phyloP scores from a whole-genome alignment of 495 filamentous ascomycete genomes.

The Sabuloglossum arenarium region DNA sequence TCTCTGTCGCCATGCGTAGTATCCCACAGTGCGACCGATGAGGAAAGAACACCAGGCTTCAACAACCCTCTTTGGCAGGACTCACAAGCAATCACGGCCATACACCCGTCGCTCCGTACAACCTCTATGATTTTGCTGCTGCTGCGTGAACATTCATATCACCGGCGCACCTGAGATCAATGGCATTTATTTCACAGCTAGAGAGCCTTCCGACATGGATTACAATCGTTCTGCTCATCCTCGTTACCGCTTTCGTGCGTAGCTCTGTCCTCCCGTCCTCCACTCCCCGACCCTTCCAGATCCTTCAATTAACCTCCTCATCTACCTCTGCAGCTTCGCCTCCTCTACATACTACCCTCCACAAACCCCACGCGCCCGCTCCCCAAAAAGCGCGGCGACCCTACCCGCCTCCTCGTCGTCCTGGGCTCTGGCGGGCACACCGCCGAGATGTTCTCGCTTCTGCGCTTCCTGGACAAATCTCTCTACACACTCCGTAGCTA shows the following conservation, averaged over 20 bases:
- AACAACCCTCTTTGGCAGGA: too few species aligned
- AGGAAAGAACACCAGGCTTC: background rate
- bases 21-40: background rate
- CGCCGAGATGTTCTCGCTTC: conserved; percentile 73
- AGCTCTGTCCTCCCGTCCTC: background rate
- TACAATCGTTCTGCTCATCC: conserved; percentile 4
- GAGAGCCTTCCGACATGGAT: background rate
- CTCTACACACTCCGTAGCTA: conserved; percentile 57
- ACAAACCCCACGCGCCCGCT: conserved; percentile 10
- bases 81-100: too few species aligned
- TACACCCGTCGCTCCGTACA: too few species aligned
- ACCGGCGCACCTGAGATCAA: background rate
- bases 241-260: background rate
- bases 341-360: conserved; percentile 27
- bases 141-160: too few species aligned
- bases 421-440: conserved; percentile 91
- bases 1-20: too few species aligned
- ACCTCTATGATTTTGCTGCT: too few species aligned
- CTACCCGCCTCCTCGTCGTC: conserved; percentile 56
- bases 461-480: conserved; percentile 26
- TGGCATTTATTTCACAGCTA: background rate
- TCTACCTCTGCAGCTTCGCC: conserved; percentile 22
- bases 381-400: conserved; percentile 13
- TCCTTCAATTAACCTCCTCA: background rate
- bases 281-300: conserved; percentile 3